Conservation (phyloP, 305 asterid genomes). For the Coffea humblotiana region DNA sequence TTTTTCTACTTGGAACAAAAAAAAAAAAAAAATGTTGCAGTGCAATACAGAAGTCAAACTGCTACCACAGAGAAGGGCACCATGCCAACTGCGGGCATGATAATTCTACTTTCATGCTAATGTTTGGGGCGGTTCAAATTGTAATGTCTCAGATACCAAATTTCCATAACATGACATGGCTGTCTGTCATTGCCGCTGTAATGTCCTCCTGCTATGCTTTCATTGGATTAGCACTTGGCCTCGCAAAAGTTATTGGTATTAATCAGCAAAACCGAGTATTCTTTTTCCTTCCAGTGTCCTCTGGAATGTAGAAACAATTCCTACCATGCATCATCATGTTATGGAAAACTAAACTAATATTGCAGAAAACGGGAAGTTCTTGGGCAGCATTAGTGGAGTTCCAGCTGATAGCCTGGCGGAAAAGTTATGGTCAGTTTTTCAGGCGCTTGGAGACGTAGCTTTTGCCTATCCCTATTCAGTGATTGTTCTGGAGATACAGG, state of each 20-base stretch:
- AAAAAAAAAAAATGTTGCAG: conserved; percentile 27
- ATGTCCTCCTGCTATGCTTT: conserved; percentile 76
- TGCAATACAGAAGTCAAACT: conserved; percentile 65
- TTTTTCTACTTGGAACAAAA: no score
- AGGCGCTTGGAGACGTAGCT: conserved; percentile 66
- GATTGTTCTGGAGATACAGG: conserved; percentile 73
- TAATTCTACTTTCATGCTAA: conserved; percentile 41
- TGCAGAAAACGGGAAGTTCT: conserved; percentile 47
- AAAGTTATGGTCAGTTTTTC: conserved; percentile 63
- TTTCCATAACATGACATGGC: conserved; percentile 79
- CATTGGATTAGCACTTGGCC: conserved; percentile 69
- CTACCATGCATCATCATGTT: background rate
- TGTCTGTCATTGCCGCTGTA: conserved; percentile 66
- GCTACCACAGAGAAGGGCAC: conserved; percentile 50
- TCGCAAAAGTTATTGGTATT: conserved; percentile 58
- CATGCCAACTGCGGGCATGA: conserved; percentile 41
- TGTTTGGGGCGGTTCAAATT: conserved; percentile 59
- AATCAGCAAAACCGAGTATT: background rate
- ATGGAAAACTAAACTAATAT: background rate
- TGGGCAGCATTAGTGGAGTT: conserved; percentile 61
- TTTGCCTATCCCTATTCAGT: conserved; percentile 69
- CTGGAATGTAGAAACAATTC: background rate
- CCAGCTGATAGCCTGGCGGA: conserved; percentile 36
- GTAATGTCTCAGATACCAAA: conserved; percentile 70
- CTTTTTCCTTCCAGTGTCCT: conserved; percentile 1